Percentiles rank a stretch among this genome's conserved stretches.
These are phyloP conservation scores for Aspergillus unguis DNA, from an alignment of 2,329 filamentous ascomycete species.

Conservation along the genomic window DNA sequence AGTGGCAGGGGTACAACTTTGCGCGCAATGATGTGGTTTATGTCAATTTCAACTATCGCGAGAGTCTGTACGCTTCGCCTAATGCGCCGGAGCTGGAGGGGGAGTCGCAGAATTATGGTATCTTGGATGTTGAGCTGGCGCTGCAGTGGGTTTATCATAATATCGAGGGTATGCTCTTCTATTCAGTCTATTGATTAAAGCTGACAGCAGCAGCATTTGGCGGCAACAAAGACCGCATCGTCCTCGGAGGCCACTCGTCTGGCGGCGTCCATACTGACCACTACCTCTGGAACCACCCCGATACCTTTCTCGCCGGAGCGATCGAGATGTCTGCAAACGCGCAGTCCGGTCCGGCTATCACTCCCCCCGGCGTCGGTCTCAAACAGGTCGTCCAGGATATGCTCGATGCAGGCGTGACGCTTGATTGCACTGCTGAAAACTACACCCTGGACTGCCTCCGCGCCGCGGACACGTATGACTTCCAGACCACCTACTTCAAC, in stretches of 20 bases:
- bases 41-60: conserved; percentile 24
- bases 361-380: conserved; percentile 19
- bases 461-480: conserved; percentile 17
- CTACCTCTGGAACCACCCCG: conserved; percentile 24
- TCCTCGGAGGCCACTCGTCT: conserved; percentile 22
- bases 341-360: conserved; percentile 18
- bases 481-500: conserved; percentile 23
- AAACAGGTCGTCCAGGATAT: conserved; percentile 20
- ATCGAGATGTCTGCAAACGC: conserved; percentile 25
- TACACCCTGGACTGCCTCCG: conserved; percentile 22
- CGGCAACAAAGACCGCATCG: conserved; percentile 21
- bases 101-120: conserved; percentile 23
- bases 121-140: conserved; percentile 20
- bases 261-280: conserved; percentile 22
- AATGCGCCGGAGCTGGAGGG: conserved; percentile 20
- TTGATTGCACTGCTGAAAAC: conserved; percentile 16
- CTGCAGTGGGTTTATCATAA: conserved; percentile 22
- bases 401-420: conserved; percentile 15
- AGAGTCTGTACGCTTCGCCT: conserved; percentile 22
- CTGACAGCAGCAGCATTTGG: conserved; percentile 24
- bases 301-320: conserved; percentile 22
- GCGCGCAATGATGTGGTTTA: conserved; percentile 24
- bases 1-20: conserved; percentile 24
- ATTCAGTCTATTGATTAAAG: no score
- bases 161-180: conserved; percentile 15